Conservation (phyloP, 345 rosid genomes). For the Pelargonium nanum region DNA sequence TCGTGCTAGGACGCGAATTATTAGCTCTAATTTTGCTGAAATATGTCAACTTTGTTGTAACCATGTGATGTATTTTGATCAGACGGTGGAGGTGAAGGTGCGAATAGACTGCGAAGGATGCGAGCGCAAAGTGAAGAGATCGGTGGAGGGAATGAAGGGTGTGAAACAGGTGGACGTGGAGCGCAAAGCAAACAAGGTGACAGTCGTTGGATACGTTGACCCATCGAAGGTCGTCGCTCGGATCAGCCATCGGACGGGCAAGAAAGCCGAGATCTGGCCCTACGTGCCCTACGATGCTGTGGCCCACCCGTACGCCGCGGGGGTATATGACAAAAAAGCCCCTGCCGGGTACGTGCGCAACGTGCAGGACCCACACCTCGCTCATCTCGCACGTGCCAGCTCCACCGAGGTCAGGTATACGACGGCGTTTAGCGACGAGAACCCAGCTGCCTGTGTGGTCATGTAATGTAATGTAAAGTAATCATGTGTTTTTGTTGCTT, state of each 20-base stretch:
- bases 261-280: conserved; percentile 86
- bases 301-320: conserved; percentile 83
- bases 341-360: conserved; percentile 78
- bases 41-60: background rate
- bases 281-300: conserved; percentile 86
- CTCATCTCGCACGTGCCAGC: conserved; percentile 82
- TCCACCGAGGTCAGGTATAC: conserved; percentile 95
- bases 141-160: conserved; percentile 87
- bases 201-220: conserved; percentile 79
- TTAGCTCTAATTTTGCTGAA: too few relatives aligned
- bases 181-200: conserved; percentile 67
- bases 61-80: conserved; percentile 8
- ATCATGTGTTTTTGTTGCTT: too few relatives aligned
- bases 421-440: conserved; percentile 92
- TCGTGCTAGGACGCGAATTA: too few relatives aligned
- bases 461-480: conserved; percentile 72
- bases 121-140: conserved; percentile 70
- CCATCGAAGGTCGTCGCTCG: conserved; percentile 65
- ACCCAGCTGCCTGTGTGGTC: conserved; percentile 50
- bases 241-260: conserved; percentile 77
- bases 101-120: conserved; percentile 95
- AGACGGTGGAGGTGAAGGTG: conserved; percentile 93
- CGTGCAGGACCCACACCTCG: conserved; percentile 42
- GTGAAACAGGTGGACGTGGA: conserved; percentile 70
- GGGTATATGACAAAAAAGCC: conserved; percentile 84